Percentiles rank a stretch among this genome's conserved stretches.
phyloP scores from a whole-genome alignment of 2,329 filamentous ascomycete genomes.

The Botrytis pseudocinerea region DNA sequence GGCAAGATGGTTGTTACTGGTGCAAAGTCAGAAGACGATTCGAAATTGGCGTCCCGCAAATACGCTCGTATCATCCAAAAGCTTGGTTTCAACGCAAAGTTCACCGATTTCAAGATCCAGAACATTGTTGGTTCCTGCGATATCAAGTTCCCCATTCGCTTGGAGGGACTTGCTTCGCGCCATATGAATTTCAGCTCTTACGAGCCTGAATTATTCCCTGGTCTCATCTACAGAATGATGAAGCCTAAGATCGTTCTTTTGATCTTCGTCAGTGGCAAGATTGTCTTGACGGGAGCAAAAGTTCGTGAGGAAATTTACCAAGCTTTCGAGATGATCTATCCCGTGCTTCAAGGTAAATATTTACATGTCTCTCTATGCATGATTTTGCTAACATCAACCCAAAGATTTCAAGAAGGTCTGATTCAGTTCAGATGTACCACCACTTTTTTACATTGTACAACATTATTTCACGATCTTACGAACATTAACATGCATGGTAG shows the following conservation, averaged over 20 bases:
- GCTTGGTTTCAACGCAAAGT: conserved; percentile 98
- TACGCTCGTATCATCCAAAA: conserved; percentile 99
- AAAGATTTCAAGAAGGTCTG: conserved; percentile 44
- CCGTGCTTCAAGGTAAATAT: conserved; percentile 77
- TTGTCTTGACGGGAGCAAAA: conserved; percentile 95
- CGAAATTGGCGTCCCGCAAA: conserved; percentile 93
- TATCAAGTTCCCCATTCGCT: conserved; percentile 97
- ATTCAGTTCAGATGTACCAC: conserved; percentile 26
- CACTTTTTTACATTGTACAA: conserved; percentile 17
- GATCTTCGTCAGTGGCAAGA: conserved; percentile 98
- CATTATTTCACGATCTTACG: conserved; percentile 39
- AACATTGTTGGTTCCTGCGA: conserved; percentile 99
- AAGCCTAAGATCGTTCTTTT: conserved; percentile 98
- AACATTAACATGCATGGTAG: conserved; percentile 40
- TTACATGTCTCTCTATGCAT: neutral
- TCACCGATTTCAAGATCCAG: conserved; percentile 99
- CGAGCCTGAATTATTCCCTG: conserved; percentile 96
- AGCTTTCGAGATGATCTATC: conserved; percentile 96
- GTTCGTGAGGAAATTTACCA: conserved; percentile 98
- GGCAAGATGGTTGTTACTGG: conserved; percentile 99
- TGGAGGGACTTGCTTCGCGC: conserved; percentile 92
- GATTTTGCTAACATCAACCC: conserved; percentile 28
- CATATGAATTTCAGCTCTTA: conserved; percentile 99
- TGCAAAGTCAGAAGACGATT: conserved; percentile 97
- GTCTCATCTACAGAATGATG: conserved; percentile 99